A percentile compares a stretch with the other conserved stretches of the same genome.
These are phyloP conservation scores for Jaapia argillacea DNA, from an alignment of 768 basidiomycete species.

Conservation along the genomic window DNA sequence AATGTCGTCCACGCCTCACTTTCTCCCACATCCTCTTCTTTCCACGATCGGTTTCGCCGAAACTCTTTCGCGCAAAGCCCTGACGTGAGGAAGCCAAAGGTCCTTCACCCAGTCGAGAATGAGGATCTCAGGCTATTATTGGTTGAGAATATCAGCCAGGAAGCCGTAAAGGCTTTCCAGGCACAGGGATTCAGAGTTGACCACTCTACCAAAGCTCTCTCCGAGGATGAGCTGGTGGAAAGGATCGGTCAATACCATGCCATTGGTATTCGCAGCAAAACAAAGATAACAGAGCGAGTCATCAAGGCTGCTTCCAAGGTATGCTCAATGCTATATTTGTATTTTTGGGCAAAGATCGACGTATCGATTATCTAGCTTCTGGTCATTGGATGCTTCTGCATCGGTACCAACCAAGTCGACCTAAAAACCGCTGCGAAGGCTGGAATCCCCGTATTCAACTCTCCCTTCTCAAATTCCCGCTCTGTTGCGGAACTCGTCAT, in stretches of 20 bases:
- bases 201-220: slow-evolving; percentile 74
- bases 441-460: slow-evolving; percentile 98
- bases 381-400: slow-evolving; percentile 98
- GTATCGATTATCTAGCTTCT: slow-evolving; percentile 52
- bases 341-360: not conserved
- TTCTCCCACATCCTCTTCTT: slow-evolving; percentile 36
- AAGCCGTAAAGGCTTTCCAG: slow-evolving; percentile 74
- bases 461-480: slow-evolving; percentile 97
- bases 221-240: slow-evolving; percentile 87
- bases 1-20: slow-evolving; percentile 36
- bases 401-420: slow-evolving; percentile 98
- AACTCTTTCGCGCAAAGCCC: slow-evolving; percentile 10
- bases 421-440: slow-evolving; percentile 70
- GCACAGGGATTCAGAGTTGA: slow-evolving; percentile 88
- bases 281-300: slow-evolving; percentile 86
- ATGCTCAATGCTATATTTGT: slow-evolving; percentile 11
- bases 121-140: slow-evolving; percentile 74
- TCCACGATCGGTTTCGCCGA: slow-evolving; percentile 20
- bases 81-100: slow-evolving; percentile 45
- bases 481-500: slow-evolving; percentile 98
- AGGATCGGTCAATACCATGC: slow-evolving; percentile 83
- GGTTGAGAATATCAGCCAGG: slow-evolving; percentile 91
- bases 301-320: slow-evolving; percentile 84
- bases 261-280: slow-evolving; percentile 96
- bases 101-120: slow-evolving; percentile 77